Base-by-base conservation (phyloP, 2,329 filamentous ascomycete species). In the Scytalidium lignicola region DNA sequence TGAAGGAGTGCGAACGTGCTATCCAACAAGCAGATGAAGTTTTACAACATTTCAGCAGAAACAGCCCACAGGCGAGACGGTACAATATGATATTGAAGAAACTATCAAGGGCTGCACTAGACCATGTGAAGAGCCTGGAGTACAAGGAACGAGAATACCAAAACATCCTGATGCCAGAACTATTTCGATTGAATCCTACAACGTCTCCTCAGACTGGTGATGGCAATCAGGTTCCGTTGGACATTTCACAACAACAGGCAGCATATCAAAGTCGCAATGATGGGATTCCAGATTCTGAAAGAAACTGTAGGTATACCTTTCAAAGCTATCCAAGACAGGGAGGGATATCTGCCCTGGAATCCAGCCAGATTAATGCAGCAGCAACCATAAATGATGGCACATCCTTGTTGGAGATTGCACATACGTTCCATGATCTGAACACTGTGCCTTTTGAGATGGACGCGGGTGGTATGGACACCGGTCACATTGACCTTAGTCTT, bases 1-100 rank as follows among this genome's bases (percentile, higher is more conserved):
- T 37, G 28, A 46, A 46, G 37, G 44, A 46, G 21, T 21, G 29
- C 15, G 44, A 46, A 39, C 44, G 37, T 37, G 44, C 44, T 8
- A 46, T 46, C 28, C 28, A 39, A 22, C 29, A 46, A 22, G 39
- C 44, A 7, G 44, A 46, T 26, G 44, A 46, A 21, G 9, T 46
- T n/a, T 23, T 46, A 29, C 23, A 37, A 5, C 39, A 39, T 22
- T 46, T 46, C 39, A 21, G n/a, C 17, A 13, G n/a, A 17, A 46
- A 37, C 18, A 46, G 28, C 12, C 44, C 44, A n/a, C 44, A 46
- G 44, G 44, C 44, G 6, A 39, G 28, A 13, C 44, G 44, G 13
- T 46, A 46, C 17, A 32, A 22, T 23, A 20, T 39, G 20, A 46
- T 46, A 19, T 20, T 46, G 18, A 46, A 37, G 44, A 46, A 39